Percentiles rank a stretch among this genome's conserved stretches.
Evolutionary conservation across 1,139 yeast species (phyloP).

Genomic region (Hyphopichia wangnamkhiaoensis): DNA sequence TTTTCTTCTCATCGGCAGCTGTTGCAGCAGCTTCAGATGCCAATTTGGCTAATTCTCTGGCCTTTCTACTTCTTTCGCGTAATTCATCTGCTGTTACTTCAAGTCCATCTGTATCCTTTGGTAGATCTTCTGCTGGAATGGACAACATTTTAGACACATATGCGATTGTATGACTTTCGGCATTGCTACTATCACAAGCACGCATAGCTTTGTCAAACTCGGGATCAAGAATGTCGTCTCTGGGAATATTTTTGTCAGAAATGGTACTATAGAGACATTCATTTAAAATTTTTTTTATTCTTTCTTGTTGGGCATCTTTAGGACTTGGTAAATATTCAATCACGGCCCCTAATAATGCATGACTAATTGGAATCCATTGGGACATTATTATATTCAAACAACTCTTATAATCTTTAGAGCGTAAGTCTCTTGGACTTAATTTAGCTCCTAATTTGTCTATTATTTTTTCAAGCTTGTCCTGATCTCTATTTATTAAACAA

Average conservation of each 20-base stretch:
- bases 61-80: conserved; percentile 64
- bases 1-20: conserved; percentile 18
- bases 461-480: conserved; percentile 73
- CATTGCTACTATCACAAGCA: conserved; percentile 54
- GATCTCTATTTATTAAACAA: conserved; percentile 64
- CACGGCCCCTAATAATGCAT: conserved; percentile 80
- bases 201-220: conserved; percentile 57
- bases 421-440: conserved; percentile 71
- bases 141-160: conserved; percentile 90
- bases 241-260: conserved; percentile 29
- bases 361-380: conserved; percentile 94
- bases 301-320: conserved; percentile 63
- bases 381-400: conserved; percentile 72
- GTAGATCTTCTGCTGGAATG: conserved; percentile 78
- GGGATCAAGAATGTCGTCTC: conserved; percentile 41
- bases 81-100: conserved; percentile 58
- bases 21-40: conserved; percentile 64
- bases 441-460: conserved; percentile 68
- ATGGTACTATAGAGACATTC: conserved; percentile 50
- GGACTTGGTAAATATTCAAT: conserved; percentile 89
- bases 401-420: conserved; percentile 73
- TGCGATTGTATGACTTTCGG: conserved; percentile 66
- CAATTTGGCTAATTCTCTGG: conserved; percentile 67
- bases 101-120: conserved; percentile 45
- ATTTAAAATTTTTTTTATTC: conserved; percentile 69